Percentiles rank a stretch among this genome's conserved stretches.
phyloP scores from a whole-genome alignment of 2,329 filamentous ascomycete species.

The Neonectria coccinea region DNA sequence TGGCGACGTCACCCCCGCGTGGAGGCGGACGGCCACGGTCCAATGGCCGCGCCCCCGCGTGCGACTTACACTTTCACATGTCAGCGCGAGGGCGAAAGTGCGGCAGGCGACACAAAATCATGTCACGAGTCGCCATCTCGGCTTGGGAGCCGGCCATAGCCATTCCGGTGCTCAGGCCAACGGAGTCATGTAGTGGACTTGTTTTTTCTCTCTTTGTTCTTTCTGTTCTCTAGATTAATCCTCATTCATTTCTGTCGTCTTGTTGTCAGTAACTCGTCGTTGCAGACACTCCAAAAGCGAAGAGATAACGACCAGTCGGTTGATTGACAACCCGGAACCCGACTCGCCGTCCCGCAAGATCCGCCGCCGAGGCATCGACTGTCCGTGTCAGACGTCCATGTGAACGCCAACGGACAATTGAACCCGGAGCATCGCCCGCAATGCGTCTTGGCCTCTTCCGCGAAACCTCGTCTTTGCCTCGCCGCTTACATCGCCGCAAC shows the following conservation, averaged over 20 bases:
- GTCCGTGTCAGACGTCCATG: conserved; percentile 32
- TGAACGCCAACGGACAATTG: conserved; percentile 36
- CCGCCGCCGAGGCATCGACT: conserved; percentile 20
- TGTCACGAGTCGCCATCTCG: conserved; percentile 43
- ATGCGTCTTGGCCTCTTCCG: conserved; percentile 33
- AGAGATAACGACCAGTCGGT: background rate
- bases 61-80: conserved; percentile 45
- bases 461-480: conserved; percentile 29
- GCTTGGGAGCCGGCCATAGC: conserved; percentile 37
- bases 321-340: background rate
- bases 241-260: background rate
- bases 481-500: conserved; percentile 15
- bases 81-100: conserved; percentile 25
- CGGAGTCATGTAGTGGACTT: conserved; percentile 2
- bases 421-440: conserved; percentile 27
- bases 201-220: background rate
- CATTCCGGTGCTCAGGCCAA: conserved; percentile 14
- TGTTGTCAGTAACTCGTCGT: background rate
- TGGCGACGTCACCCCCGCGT: conserved; percentile 26
- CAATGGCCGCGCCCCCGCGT: conserved; percentile 19
- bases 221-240: background rate
- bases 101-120: conserved; percentile 15
- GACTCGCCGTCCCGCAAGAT: conserved; percentile 5
- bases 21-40: background rate
- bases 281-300: background rate